These are phyloP conservation scores for Cynara cardunculus DNA, from an alignment of 129 eudicot species.

Conservation along the genomic window DNA sequence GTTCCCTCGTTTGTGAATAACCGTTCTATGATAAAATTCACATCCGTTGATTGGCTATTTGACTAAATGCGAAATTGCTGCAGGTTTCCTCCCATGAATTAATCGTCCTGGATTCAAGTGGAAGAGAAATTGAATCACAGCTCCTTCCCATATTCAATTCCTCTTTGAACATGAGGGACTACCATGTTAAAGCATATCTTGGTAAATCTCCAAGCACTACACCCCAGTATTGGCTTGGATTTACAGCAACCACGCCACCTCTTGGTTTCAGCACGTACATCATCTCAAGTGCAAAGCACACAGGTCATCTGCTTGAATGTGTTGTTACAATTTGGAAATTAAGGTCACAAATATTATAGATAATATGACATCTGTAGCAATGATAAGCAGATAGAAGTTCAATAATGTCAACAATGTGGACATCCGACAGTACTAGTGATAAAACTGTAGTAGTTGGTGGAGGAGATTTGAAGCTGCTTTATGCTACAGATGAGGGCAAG, in stretches of 20 bases:
- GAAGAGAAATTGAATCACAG: conserved; percentile 76
- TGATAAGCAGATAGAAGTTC: conserved; percentile 44
- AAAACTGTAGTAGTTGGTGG: conserved; percentile 64
- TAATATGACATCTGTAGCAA: not conserved
- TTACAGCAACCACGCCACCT: conserved; percentile 79
- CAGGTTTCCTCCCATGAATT: conserved; percentile 67
- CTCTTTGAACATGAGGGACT: conserved; percentile 46
- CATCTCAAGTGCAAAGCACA: conserved; percentile 48
- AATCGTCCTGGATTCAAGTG: conserved; percentile 67
- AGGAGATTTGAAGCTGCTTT: conserved; percentile 80
- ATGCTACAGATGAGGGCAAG: conserved; percentile 60
- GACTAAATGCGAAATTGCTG: conserved; percentile 13
- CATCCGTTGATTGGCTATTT: not conserved
- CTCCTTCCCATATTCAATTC: conserved; percentile 63
- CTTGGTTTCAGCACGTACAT: conserved; percentile 90
- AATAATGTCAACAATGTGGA: conserved; percentile 41
- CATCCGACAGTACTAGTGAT: conserved; percentile 37
- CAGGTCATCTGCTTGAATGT: conserved; percentile 40
- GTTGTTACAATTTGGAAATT: conserved; percentile 4
- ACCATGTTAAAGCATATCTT: conserved; percentile 69
- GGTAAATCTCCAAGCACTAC: conserved; percentile 54
- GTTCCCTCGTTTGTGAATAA: not conserved
- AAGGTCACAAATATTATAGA: not conserved
- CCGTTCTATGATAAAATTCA: not conserved
- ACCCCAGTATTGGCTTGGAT: conserved; percentile 73